These are phyloP conservation scores for Apophysomyces sp. DNA, from an alignment of 371 early-diverging fungal species.

Conservation along the genomic window DNA sequence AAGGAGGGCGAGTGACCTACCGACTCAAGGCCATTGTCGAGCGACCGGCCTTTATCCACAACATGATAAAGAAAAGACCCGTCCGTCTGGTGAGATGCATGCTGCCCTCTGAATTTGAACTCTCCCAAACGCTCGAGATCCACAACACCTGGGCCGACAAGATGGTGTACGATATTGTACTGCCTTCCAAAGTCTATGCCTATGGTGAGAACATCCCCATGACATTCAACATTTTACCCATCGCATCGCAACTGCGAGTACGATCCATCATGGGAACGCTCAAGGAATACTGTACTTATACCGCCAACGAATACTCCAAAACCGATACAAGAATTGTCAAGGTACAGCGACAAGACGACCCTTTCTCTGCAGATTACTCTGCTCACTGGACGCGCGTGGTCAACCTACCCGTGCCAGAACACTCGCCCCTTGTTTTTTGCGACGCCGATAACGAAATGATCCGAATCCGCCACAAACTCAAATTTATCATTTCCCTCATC, in stretches of 20 bases:
- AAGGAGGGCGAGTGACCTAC: slow-evolving; percentile 38
- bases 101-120: slow-evolving; percentile 34
- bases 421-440: slow-evolving; percentile 31
- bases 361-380: slow-evolving; percentile 15
- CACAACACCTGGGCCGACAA: slow-evolving; percentile 46
- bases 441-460: slow-evolving; percentile 47
- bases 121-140: slow-evolving; percentile 34
- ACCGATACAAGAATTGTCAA: slow-evolving; percentile 36
- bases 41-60: slow-evolving; percentile 39
- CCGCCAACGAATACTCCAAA: slow-evolving; percentile 33
- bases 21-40: slow-evolving; percentile 39
- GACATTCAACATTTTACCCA: slow-evolving; percentile 36
- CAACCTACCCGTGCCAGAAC: slow-evolving; percentile 24
- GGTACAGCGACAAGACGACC: slow-evolving; percentile 14
- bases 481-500: slow-evolving; percentile 21
- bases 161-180: slow-evolving; percentile 39
- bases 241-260: slow-evolving; percentile 31
- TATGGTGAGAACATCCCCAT: slow-evolving; percentile 35
- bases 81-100: slow-evolving; percentile 34
- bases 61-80: slow-evolving; percentile 26
- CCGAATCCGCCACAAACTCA: slow-evolving; percentile 35
- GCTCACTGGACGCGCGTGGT: slow-evolving; percentile 21
- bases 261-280: slow-evolving; percentile 25
- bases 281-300: slow-evolving; percentile 45
- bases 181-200: slow-evolving; percentile 40